Evolutionary conservation across 2,329 filamentous ascomycete species (phyloP).

Genomic region (Claviceps humidiphila): DNA sequence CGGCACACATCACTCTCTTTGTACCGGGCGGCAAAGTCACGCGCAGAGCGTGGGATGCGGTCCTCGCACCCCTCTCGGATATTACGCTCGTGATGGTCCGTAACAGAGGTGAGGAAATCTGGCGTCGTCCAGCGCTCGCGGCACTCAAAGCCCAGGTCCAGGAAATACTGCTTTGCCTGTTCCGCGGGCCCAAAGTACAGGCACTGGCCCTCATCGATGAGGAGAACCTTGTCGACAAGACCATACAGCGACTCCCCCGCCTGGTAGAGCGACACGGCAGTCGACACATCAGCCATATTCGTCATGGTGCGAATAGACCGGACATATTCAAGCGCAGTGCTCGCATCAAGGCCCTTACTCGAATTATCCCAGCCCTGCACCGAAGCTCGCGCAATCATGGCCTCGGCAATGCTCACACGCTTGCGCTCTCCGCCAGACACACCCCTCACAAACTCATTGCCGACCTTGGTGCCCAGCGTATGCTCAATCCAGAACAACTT

Average conservation of each 20-base stretch:
- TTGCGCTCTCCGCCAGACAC: conserved; percentile 56
- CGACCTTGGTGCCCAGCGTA: conserved; percentile 54
- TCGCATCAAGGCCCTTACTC: conserved; percentile 58
- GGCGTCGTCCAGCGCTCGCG: conserved; percentile 57
- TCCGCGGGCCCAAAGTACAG: conserved; percentile 56
- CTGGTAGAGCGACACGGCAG: conserved; percentile 59
- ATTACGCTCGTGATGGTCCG: conserved; percentile 56
- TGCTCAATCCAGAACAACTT: conserved; percentile 62
- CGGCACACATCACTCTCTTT: conserved; percentile 46
- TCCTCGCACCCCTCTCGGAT: conserved; percentile 54
- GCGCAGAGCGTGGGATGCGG: conserved; percentile 53
- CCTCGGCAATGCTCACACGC: conserved; percentile 64
- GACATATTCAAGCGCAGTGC: conserved; percentile 60
- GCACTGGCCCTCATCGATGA: conserved; percentile 60
- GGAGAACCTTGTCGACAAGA: conserved; percentile 61
- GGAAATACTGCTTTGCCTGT: conserved; percentile 55
- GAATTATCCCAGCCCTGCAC: conserved; percentile 66
- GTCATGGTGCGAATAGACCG: conserved; percentile 51
- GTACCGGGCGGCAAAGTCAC: conserved; percentile 55
- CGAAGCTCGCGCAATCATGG: conserved; percentile 41
- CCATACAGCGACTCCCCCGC: conserved; percentile 52
- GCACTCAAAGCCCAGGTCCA: conserved; percentile 58
- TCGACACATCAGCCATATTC: conserved; percentile 57
- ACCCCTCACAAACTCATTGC: conserved; percentile 51
- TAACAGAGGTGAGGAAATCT: conserved; percentile 69